These are phyloP conservation scores for Selenicereus undatus DNA, from an alignment of 148 eudicot genomes.

Conservation along the genomic window DNA sequence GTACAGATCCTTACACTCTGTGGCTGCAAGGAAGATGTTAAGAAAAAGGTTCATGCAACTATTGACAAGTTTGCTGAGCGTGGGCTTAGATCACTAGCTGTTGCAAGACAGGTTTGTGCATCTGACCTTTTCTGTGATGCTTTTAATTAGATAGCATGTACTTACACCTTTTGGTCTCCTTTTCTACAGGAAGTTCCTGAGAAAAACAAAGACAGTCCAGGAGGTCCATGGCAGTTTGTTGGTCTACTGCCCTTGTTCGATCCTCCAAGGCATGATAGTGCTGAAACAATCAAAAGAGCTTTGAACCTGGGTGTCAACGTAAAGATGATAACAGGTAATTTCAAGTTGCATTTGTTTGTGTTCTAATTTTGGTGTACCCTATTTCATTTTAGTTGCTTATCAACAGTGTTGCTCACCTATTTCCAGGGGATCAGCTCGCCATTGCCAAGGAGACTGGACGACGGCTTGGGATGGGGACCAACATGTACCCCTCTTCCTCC, in stretches of 20 bases:
- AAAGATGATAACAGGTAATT: conserved; percentile 20
- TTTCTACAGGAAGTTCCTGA: neutral
- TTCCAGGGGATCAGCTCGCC: conserved; percentile 9
- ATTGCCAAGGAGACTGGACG: conserved; percentile 18
- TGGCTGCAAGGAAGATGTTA: conserved; percentile 49
- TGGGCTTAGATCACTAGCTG: conserved; percentile 70
- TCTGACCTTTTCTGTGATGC: too few species aligned
- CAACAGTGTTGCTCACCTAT: too few species aligned
- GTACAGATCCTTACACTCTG: conserved; percentile 39
- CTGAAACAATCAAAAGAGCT: conserved; percentile 7
- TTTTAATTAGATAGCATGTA: neutral
- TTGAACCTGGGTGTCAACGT: conserved; percentile 12
- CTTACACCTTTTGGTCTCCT: neutral
- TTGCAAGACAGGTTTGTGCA: conserved; percentile 60
- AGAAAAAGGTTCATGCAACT: conserved; percentile 44
- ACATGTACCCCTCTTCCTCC: conserved; percentile 17
- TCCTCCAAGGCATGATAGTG: conserved; percentile 14
- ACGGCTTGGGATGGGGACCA: conserved; percentile 10
- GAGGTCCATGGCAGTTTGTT: neutral
- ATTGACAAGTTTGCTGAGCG: conserved; percentile 75
- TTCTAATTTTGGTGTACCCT: neutral
- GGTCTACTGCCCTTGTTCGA: conserved; percentile 4
- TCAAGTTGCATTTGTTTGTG: neutral
- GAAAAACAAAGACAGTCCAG: neutral
- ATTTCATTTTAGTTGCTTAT: neutral